Evolutionary conservation across 805 yeast species (phyloP), one percentile per base, ranked within the genome.

Genomic region (Kluyveromyces aestuarii): DNA sequence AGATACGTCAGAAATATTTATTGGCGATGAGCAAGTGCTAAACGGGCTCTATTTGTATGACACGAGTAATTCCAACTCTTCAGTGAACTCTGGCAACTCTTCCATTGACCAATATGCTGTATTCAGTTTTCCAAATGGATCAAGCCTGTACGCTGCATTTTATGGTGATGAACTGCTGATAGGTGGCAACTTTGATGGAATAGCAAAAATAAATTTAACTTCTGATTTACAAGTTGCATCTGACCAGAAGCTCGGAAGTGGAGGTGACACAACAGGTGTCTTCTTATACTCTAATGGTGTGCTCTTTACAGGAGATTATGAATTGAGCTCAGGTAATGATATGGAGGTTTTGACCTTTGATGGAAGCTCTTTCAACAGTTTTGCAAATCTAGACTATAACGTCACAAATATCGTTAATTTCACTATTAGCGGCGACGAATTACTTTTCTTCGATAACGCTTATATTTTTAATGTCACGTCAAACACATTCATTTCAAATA

Each of bases 11-110:
- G 67, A 44, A 8, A 51, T 72, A 45, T 56, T 52, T 17, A 53
- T 57, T 39, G 55, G 69, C 7, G 64, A 68, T 46, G 63, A 69
- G 1, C 58, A 71, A 1, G 59, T 72, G 2, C 62, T 90, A 45
- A 84, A 86, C 62, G 96, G 95, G 9, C 57, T 91, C 18, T 87
- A 91, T 60, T 96, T 91, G 67, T 93, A 83, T 64, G 81, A 87
- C 1, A 67, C 81, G 37, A 65, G 77, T 2, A 89, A 89, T 62
- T 87, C 85, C 62, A 69, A 83, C n/a, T 35, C 44, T 1, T 59
- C 50, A 25, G 51, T 19, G 53, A 57, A 37, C 48, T 67, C 80
- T 39, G 79, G 81, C 0, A 73, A 77, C 53, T 72, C 85, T 0
- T 60, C 77, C 1, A 52, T 82, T 40, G 72, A 73, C 49, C 44